Base-by-base conservation (phyloP, 2,329 filamentous ascomycete species). In the Cordyceps tenuipes region DNA sequence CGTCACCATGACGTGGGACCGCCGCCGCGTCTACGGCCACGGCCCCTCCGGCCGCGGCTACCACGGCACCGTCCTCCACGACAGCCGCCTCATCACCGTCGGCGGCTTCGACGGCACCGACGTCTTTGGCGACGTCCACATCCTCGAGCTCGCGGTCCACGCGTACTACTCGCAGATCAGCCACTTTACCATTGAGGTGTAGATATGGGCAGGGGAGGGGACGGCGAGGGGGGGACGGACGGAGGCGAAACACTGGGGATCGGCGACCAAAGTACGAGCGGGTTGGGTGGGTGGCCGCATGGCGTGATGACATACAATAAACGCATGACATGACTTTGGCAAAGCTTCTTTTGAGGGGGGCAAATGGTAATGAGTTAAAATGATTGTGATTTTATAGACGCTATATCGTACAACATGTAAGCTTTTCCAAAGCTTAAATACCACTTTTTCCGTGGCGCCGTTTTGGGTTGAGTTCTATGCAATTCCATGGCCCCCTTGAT, bases 1-100 rank as follows among this genome's bases (percentile, higher is more conserved):
- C 6, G 85, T 88, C 39, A 88, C 84, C 46, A 88, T 89, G 86
- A 81, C 83, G n/a, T 89, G 86, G 86, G 86, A 89, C 68, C 81
- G 79, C 68, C 78, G 86, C 62, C 81, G 77, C 63, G 82, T 87
- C 9, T 88, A 88, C 67, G 85, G 85, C 23, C 72, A 81, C 63
- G 79, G 82, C 12, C 85, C 85, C 0, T 82, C 78, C 66, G 84
- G 84, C 10, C 75, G 86, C 61, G 86, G 86, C 0, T 89, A 89
- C 68, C 86, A 89, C 69, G 83, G 84, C 54, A 79, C 85, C 0
- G 81, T 87, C 17, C 73, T 88, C 47, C 81, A 88, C 67, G 86
- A 89, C 68, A 84, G 82, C 65, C 77, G 86, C 54, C 72, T 89
- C 46, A 72, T 88, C 44, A 72, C 86, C 43, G 82, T 88, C 60